These are phyloP conservation scores for Populus trichocarpa DNA, from an alignment of 441 rosid genomes.

Conservation along the genomic window DNA sequence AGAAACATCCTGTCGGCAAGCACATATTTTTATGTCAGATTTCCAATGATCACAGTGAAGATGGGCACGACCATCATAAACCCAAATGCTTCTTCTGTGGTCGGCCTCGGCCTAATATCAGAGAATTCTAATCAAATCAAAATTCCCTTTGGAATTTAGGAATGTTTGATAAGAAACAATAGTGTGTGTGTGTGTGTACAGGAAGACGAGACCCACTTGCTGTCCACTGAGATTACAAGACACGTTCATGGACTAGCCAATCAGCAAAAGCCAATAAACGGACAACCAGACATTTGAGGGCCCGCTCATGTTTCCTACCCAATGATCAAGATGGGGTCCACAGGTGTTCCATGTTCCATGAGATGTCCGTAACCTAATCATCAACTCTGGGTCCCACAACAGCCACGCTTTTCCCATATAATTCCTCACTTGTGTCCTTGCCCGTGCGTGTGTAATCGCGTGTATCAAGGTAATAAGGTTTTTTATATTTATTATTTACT, in stretches of 20 bases:
- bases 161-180: neutral
- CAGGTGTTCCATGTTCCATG: conserved; percentile 30
- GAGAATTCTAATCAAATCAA: neutral
- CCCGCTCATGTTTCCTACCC: conserved; percentile 41
- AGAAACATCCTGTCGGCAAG: conserved; percentile 22
- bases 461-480: neutral
- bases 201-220: conserved; percentile 16
- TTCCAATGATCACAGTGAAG: neutral
- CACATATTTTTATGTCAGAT: neutral
- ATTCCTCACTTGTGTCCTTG: neutral
- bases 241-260: conserved; percentile 11
- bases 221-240: conserved; percentile 30
- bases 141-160: neutral
- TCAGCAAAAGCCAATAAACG: neutral
- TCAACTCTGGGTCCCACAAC: conserved; percentile 10
- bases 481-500: neutral
- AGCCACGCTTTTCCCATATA: conserved; percentile 9
- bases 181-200: no score
- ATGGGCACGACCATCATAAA: neutral
- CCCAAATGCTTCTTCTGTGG: neutral
- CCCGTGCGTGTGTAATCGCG: neutral
- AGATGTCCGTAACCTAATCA: conserved; percentile 22
- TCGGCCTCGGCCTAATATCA: no score
- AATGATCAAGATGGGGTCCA: conserved; percentile 44
- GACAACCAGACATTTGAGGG: conserved; percentile 45